These are phyloP conservation scores for Nematocida sp. DNA, from an alignment of 371 early-diverging fungal genomes.

Conservation along the genomic window DNA sequence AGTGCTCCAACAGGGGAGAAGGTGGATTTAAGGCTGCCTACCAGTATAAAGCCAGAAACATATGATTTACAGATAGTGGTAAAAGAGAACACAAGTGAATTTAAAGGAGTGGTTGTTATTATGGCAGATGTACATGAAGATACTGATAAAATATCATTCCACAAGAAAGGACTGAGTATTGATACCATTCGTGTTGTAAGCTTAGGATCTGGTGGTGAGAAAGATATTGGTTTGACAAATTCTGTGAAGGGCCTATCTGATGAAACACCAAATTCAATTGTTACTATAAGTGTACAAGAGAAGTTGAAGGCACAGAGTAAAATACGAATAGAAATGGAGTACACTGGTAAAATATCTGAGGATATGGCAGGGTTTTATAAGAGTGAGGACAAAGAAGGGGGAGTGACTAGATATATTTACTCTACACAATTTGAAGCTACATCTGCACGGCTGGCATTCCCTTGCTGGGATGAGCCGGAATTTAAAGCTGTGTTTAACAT, in stretches of 20 bases:
- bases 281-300: background rate
- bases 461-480: constrained; percentile 84
- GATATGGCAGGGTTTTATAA: constrained; percentile 67
- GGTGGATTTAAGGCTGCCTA: constrained; percentile 19
- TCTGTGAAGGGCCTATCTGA: background rate
- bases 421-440: constrained; percentile 86
- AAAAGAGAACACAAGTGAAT: constrained; percentile 16
- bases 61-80: constrained; percentile 29
- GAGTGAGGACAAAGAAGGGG: constrained; percentile 39
- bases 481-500: constrained; percentile 83
- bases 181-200: background rate
- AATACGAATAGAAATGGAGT: constrained; percentile 31
- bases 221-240: background rate
- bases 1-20: background rate
- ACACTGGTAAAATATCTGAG: constrained; percentile 42
- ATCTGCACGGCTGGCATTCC: constrained; percentile 79
- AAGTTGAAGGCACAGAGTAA: background rate
- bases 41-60: constrained; percentile 18
- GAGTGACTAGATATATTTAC: constrained; percentile 36
- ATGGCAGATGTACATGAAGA: background rate
- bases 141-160: constrained; percentile 21
- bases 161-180: constrained; percentile 17
- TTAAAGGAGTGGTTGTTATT: constrained; percentile 14
- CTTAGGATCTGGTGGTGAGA: background rate
- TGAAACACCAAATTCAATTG: constrained; percentile 1